Evolutionary conservation across 2,329 filamentous ascomycete genomes (phyloP).

Genomic region (Corynespora cassiicola): DNA sequence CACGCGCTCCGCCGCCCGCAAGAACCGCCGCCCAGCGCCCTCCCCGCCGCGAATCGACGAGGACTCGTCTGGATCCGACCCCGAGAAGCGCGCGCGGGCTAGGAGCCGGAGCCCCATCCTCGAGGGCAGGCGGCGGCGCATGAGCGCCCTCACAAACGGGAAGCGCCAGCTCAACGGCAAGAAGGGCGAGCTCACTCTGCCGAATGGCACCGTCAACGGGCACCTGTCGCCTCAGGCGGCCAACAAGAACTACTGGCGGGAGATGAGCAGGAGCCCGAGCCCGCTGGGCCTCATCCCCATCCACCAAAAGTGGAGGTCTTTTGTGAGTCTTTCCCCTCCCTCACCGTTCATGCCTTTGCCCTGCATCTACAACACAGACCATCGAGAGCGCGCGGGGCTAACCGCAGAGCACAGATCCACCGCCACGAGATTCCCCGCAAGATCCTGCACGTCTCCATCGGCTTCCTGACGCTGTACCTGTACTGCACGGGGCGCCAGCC

Average conservation of each 20-base stretch:
- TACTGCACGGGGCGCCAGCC: slow-evolving; percentile 83
- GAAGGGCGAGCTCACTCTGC: slow-evolving; percentile 50
- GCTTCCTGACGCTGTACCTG: slow-evolving; percentile 87
- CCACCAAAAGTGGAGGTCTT: slow-evolving; percentile 86
- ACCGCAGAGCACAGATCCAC: slow-evolving; percentile 62
- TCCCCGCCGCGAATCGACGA: slow-evolving; percentile 69
- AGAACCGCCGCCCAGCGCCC: slow-evolving; percentile 63
- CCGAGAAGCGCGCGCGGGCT: slow-evolving; percentile 67
- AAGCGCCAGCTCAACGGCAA: slow-evolving; percentile 46
- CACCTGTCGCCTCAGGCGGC: slow-evolving; percentile 71
- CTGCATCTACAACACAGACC: too few species aligned
- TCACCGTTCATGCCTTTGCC: background rate
- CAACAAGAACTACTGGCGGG: slow-evolving; percentile 79
- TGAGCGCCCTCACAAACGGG: slow-evolving; percentile 62
- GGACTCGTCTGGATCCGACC: slow-evolving; percentile 61
- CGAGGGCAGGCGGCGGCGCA: slow-evolving; percentile 50
- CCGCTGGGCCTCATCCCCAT: slow-evolving; percentile 94
- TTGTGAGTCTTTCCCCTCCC: slow-evolving; percentile 61
- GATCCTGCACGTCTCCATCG: slow-evolving; percentile 91
- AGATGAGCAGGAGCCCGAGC: slow-evolving; percentile 89
- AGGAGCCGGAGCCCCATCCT: slow-evolving; percentile 73
- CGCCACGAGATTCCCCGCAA: slow-evolving; percentile 97
- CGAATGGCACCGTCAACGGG: slow-evolving; percentile 63
- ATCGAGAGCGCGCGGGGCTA: too few species aligned
- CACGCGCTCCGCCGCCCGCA: slow-evolving; percentile 76